These are phyloP conservation scores for Elongisporangium anandrum DNA, from an alignment of 352 stramenopile genomes.

Conservation along the genomic window DNA sequence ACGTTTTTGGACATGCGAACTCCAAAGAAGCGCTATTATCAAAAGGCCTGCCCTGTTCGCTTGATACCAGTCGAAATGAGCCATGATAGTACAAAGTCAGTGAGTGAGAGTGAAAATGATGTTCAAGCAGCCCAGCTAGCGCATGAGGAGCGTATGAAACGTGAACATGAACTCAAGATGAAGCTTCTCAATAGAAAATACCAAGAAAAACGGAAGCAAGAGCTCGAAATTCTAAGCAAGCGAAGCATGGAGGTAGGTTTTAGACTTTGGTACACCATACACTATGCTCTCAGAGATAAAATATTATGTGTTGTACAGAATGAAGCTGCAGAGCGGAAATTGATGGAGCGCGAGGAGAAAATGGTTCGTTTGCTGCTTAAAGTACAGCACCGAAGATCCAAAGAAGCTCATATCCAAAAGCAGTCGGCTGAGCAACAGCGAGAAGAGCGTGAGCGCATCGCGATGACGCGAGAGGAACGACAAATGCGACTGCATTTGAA, in stretches of 20 bases:
- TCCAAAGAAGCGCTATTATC: constrained; percentile 37
- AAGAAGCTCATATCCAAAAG: constrained; percentile 37
- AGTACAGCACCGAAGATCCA: constrained; percentile 43
- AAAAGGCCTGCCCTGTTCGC: constrained; percentile 35
- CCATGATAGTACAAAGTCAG: background rate
- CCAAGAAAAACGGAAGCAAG: constrained; percentile 29
- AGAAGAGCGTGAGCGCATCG: constrained; percentile 56
- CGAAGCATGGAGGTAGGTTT: constrained; percentile 27
- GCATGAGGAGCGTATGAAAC: constrained; percentile 19
- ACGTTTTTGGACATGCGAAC: constrained; percentile 8
- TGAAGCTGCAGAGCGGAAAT: constrained; percentile 46
- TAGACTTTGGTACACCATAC: background rate
- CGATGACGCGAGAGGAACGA: constrained; percentile 72
- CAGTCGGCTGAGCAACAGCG: constrained; percentile 49
- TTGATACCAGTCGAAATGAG: constrained; percentile 31
- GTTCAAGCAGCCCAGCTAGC: constrained; percentile 4
- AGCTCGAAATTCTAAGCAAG: constrained; percentile 29
- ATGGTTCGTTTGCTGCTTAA: constrained; percentile 47
- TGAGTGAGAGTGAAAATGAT: background rate
- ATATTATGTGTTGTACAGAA: constrained; percentile 18
- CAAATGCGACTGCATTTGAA: constrained; percentile 48
- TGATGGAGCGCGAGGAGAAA: constrained; percentile 78
- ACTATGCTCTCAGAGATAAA: background rate
- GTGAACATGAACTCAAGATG: constrained; percentile 42
- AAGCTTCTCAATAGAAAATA: constrained; percentile 32